Evolutionary conservation across 2,329 filamentous ascomycete species (phyloP), one percentile per base, ranked within the genome.

Genomic region (Harringtonia lauricola): DNA sequence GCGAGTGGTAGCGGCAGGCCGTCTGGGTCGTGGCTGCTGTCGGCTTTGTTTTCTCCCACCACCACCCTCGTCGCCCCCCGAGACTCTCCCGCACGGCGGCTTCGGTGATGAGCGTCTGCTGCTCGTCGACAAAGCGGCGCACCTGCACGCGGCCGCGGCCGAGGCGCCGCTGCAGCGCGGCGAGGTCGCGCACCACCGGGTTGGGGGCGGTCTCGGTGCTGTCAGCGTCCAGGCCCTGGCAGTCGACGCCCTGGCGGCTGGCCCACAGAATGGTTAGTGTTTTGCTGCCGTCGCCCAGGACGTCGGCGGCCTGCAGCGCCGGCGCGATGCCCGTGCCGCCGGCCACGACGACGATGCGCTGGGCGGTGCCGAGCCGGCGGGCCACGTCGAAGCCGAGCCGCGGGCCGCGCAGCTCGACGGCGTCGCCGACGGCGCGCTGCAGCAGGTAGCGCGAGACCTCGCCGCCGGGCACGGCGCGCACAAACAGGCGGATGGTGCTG

Each of bases 261-360:
- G 89, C 88, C 89, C 90, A 98, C 1, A 96, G 63, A 24, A 96
- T 80, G 39, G 76, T 73, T 43, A 95, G 47, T 5, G 47, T 47
- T 8, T 51, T 47, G 15, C 51, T 41, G 28, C 45, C 18, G 10
- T 59, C 52, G 47, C 70, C 61, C 4, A 79, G 63, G 12, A 90
- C 61, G 48, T 79, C 66, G 2, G 81, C 85, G 34, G 83, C 76
- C 63, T 96, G 90, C 60, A 96, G 64, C 8, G 89, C 92, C 1
- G 90, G 86, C 15, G 87, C 88, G 53, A 98, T 84, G 1, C 92
- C 90, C 0, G 92, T 98, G 0, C 92, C 92, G 2, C 89, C 92
- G 2, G 89, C 92, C 19, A 96, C 66, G 56, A 96, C 95, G 2
- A 95, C 67, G 3, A 95, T 70, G 47, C 74, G 67, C 40, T 65